These are phyloP conservation scores for Aspergillus quadrilineatus DNA, from an alignment of 2,329 filamentous ascomycete genomes.

Conservation along the genomic window DNA sequence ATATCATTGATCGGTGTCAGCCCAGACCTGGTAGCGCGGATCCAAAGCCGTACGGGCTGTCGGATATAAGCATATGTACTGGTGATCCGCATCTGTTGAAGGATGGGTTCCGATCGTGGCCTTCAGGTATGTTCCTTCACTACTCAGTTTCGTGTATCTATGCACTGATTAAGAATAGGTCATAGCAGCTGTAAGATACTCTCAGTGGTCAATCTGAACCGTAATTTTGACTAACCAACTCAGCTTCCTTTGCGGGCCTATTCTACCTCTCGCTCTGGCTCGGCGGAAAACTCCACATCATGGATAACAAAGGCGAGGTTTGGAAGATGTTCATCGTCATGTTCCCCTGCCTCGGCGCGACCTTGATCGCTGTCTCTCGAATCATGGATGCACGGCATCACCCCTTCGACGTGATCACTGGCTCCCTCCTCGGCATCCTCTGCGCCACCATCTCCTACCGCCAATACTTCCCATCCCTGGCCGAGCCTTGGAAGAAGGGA, in stretches of 20 bases:
- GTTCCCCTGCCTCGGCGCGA: constrained; percentile 54
- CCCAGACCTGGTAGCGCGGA: constrained; percentile 40
- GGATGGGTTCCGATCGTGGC: constrained; percentile 61
- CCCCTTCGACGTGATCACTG: constrained; percentile 60
- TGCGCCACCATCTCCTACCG: constrained; percentile 56
- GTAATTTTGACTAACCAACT: constrained; percentile 13
- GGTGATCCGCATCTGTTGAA: constrained; percentile 53
- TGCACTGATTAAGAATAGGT: constrained; percentile 22
- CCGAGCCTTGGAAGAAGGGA: constrained; percentile 57
- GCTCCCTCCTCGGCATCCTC: constrained; percentile 53
- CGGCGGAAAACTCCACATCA: constrained; percentile 58
- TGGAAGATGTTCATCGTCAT: constrained; percentile 59
- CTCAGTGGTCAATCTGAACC: neutral
- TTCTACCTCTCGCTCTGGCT: constrained; percentile 62
- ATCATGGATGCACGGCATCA: constrained; percentile 64
- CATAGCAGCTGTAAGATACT: constrained; percentile 25
- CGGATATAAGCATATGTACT: constrained; percentile 52
- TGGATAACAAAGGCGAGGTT: constrained; percentile 60
- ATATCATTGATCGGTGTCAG: constrained; percentile 58
- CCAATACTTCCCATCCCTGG: constrained; percentile 60
- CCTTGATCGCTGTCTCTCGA: constrained; percentile 56
- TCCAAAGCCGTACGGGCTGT: constrained; percentile 41
- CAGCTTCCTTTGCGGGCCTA: constrained; percentile 58
- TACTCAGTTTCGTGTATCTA: neutral
- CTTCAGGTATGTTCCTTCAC: constrained; percentile 45